A percentile compares a stretch with the other conserved stretches of the same genome.
Conservation (phyloP, 805 yeast species). For the Metschnikowia kofuensis region DNA sequence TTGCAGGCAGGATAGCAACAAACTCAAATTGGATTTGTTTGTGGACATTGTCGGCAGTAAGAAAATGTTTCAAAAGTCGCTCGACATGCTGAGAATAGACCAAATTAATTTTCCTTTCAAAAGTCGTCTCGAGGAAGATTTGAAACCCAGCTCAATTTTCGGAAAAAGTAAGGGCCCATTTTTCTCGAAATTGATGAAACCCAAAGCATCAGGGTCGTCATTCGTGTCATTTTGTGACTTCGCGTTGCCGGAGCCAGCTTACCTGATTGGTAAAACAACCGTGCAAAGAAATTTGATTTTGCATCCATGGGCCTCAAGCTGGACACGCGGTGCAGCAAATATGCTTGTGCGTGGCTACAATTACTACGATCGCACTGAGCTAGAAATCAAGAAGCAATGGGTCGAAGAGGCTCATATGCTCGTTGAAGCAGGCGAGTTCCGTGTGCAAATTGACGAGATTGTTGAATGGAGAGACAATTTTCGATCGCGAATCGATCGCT, state of each 20-base stretch:
- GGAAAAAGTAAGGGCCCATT: conserved; percentile 31
- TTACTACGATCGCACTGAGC: conserved; percentile 32
- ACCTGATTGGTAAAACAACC: conserved; percentile 29
- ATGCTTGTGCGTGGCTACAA: conserved; percentile 27
- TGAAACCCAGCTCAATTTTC: conserved; percentile 18
- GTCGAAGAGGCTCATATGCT: conserved; percentile 30
- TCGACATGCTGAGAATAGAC: conserved; percentile 29
- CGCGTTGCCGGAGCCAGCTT: conserved; percentile 29
- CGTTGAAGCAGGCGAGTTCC: conserved; percentile 26
- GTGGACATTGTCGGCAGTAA: conserved; percentile 41
- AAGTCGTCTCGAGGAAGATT: conserved; percentile 13
- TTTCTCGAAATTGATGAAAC: conserved; percentile 34
- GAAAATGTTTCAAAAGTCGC: conserved; percentile 31
- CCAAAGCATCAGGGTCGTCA: conserved; percentile 31
- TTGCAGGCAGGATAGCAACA: conserved; percentile 19
- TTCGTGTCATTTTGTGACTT: conserved; percentile 38
- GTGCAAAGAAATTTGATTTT: conserved; percentile 19
- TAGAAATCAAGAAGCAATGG: conserved; percentile 31
- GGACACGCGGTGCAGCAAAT: conserved; percentile 34
- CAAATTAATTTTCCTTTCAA: conserved; percentile 29
- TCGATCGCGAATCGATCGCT: conserved; percentile 23
- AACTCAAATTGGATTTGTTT: conserved; percentile 33
- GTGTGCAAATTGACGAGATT: conserved; percentile 28
- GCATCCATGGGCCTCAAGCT: conserved; percentile 36
- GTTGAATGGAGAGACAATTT: conserved; percentile 40